These are phyloP conservation scores for Astrothelium macrocarpum DNA, from an alignment of 495 filamentous ascomycete species.

Conservation along the genomic window DNA sequence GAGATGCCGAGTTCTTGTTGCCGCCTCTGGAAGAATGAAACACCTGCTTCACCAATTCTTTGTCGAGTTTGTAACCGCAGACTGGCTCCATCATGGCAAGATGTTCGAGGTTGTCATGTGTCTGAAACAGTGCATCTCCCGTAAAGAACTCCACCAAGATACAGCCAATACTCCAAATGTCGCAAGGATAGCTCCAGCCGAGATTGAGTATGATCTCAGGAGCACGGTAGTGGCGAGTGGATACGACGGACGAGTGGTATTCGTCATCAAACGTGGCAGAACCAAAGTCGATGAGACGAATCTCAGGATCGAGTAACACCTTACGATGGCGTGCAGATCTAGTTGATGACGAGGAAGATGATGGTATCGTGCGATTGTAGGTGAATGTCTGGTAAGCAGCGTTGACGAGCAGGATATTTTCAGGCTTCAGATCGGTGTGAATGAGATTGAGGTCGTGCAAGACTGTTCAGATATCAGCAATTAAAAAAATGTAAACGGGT, in stretches of 20 bases:
- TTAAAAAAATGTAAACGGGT: constrained; percentile 8
- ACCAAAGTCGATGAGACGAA: constrained; percentile 94
- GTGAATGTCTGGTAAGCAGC: constrained; percentile 91
- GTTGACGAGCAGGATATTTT: constrained; percentile 92
- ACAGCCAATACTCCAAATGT: constrained; percentile 98
- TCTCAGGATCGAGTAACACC: constrained; percentile 90
- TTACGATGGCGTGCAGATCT: constrained; percentile 77
- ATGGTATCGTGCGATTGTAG: constrained; percentile 89
- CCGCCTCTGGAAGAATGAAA: constrained; percentile 50
- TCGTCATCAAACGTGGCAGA: constrained; percentile 97
- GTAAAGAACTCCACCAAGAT: constrained; percentile 99
- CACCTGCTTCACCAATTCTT: constrained; percentile 64
- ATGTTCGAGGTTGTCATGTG: constrained; percentile 95
- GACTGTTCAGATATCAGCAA: constrained; percentile 47
- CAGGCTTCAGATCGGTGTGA: constrained; percentile 94
- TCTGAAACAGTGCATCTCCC: constrained; percentile 94
- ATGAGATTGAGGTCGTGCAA: constrained; percentile 96
- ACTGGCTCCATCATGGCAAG: constrained; percentile 99
- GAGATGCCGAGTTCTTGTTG: constrained; percentile 64
- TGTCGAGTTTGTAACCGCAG: constrained; percentile 63
- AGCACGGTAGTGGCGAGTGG: constrained; percentile 89
- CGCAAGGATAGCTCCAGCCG: constrained; percentile 95
- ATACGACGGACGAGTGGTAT: constrained; percentile 95
- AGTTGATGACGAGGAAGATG: constrained; percentile 65
- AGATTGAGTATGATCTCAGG: constrained; percentile 95